These are phyloP conservation scores for Globisporangium uncinulatum DNA, from an alignment of 352 stramenopile genomes.

Conservation along the genomic window DNA sequence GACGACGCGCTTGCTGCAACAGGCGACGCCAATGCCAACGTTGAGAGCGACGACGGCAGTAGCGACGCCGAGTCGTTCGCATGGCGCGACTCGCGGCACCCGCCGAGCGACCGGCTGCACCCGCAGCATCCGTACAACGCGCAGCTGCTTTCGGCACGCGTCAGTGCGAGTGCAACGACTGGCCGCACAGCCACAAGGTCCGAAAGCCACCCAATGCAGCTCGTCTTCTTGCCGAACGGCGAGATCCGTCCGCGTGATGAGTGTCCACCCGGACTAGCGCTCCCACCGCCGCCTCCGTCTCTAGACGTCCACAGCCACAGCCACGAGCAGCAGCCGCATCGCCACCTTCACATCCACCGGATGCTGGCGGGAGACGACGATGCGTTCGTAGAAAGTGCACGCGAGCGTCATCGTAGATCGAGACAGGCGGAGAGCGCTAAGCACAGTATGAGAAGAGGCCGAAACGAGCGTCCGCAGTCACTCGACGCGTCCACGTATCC, in stretches of 20 bases:
- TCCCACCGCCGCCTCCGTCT: slow-evolving; percentile 21
- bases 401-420: too few relatives aligned
- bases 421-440: too few relatives aligned
- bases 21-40: slow-evolving; percentile 6
- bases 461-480: too few relatives aligned
- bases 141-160: slow-evolving; percentile 19
- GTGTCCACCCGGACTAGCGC: slow-evolving; percentile 34
- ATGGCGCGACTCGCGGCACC: slow-evolving; percentile 13
- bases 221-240: slow-evolving; percentile 54
- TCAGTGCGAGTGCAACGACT: slow-evolving; percentile 11
- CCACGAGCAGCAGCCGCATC: not conserved
- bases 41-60: not conserved
- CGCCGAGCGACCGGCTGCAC: slow-evolving; percentile 19
- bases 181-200: slow-evolving; percentile 6
- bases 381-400: too few relatives aligned
- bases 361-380: too few relatives aligned
- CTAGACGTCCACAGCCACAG: not conserved
- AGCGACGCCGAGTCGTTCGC: slow-evolving; percentile 4
- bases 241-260: slow-evolving; percentile 59
- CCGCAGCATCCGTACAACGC: slow-evolving; percentile 40
- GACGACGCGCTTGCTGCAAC: not conserved
- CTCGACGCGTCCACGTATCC: not conserved
- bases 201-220: slow-evolving; percentile 35
- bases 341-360: too few relatives aligned
- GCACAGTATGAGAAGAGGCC: too few relatives aligned